Conservation (phyloP, 108 stramenopile genomes). For the Cyclostephanos tholiformis region DNA sequence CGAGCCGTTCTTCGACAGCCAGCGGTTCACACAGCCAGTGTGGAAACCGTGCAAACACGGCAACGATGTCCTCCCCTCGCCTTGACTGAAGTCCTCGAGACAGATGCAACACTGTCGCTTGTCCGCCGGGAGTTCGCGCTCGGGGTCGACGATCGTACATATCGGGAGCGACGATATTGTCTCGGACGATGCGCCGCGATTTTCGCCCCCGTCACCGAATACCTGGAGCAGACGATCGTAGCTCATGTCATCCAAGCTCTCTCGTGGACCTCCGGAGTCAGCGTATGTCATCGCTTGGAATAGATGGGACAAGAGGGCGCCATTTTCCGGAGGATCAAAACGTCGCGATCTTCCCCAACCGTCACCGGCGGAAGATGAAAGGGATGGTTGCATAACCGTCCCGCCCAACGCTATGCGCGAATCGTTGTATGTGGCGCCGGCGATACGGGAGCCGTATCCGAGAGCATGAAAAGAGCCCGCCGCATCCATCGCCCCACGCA, state of each 20-base stretch:
- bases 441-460: not conserved
- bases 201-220: constrained; percentile 76
- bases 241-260: constrained; percentile 52
- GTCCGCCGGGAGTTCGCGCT: constrained; percentile 55
- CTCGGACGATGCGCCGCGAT: constrained; percentile 53
- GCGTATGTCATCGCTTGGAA: constrained; percentile 2
- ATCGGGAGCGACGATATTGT: constrained; percentile 58
- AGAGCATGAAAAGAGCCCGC: constrained; percentile 8
- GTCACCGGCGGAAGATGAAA: not conserved
- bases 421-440: not conserved
- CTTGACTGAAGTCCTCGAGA: constrained; percentile 74
- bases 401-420: constrained; percentile 10
- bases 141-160: constrained; percentile 20
- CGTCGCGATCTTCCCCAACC: not conserved
- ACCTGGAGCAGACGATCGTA: constrained; percentile 63
- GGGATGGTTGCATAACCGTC: not conserved
- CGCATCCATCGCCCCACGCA: not conserved
- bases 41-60: constrained; percentile 91
- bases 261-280: not conserved
- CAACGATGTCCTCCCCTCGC: constrained; percentile 71
- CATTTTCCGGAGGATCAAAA: not conserved
- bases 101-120: constrained; percentile 77
- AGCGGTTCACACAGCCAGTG: constrained; percentile 74
- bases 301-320: not conserved
- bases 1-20: constrained; percentile 63